Evolutionary conservation across 352 stramenopile species (phyloP).

Genomic region (Phytophthora cactorum): DNA sequence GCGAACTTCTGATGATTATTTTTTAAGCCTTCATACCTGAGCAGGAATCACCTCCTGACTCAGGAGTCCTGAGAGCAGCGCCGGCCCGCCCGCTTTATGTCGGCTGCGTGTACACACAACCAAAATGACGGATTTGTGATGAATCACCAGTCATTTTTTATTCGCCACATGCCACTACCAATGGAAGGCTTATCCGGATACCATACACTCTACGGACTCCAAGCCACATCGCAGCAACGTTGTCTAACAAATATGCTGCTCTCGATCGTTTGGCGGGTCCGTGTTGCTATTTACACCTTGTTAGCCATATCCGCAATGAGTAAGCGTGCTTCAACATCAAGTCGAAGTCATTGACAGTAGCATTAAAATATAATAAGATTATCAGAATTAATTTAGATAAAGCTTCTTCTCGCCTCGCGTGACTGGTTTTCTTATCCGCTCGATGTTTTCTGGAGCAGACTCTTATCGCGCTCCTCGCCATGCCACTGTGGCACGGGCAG

Average conservation of each 20-base stretch:
- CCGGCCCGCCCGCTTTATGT: slow-evolving; percentile 1
- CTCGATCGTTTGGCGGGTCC: neutral
- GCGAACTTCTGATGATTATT: too few relatives aligned
- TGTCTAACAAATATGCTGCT: neutral
- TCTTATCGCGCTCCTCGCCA: slow-evolving; percentile 28
- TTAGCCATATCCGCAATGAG: too few relatives aligned
- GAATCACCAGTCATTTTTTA: neutral
- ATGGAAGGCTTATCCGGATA: too few relatives aligned
- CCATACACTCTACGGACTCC: too few relatives aligned
- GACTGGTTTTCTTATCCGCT: neutral
- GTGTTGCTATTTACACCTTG: too few relatives aligned
- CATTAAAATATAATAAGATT: neutral
- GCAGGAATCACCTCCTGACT: too few relatives aligned
- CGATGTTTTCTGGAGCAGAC: neutral
- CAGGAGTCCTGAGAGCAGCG: too few relatives aligned
- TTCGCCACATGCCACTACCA: neutral
- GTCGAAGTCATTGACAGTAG: too few relatives aligned
- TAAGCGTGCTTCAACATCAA: too few relatives aligned
- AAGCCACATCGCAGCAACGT: too few relatives aligned
- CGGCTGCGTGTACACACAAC: slow-evolving; percentile 10
- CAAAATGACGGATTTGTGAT: slow-evolving; percentile 17
- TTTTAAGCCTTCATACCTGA: too few relatives aligned
- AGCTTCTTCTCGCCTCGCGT: slow-evolving; percentile 10
- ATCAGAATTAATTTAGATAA: slow-evolving; percentile 3
- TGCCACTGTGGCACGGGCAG: neutral